Conservation (phyloP, 176 grass and related monocot genomes). For the Phyllostachys edulis region DNA sequence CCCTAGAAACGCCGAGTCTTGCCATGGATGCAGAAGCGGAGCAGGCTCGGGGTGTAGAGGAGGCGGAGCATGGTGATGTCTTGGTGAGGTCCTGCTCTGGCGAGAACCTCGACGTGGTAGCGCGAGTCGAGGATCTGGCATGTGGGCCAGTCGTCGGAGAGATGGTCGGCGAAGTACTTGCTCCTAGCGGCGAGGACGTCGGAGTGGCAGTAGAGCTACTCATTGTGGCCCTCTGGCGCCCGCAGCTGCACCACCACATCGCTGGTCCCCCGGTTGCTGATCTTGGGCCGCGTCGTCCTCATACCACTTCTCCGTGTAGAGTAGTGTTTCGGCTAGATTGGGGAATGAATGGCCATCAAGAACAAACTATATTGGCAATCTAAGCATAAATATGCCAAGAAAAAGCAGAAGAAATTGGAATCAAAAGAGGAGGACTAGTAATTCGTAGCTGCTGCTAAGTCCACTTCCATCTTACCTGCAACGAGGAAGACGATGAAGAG, state of each 20-base stretch:
- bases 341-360: not conserved
- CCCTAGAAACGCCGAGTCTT: slow-evolving; percentile 66
- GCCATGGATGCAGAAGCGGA: slow-evolving; percentile 71
- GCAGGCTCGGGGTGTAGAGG: slow-evolving; percentile 68
- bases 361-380: not conserved
- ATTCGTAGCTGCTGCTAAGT: not conserved
- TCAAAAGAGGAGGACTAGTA: not conserved
- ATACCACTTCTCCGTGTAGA: not conserved
- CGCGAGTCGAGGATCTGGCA: slow-evolving; percentile 93
- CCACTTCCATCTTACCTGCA: not conserved
- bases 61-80: slow-evolving; percentile 69
- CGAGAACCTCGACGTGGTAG: slow-evolving; percentile 77
- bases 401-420: not conserved
- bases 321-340: slow-evolving; percentile 4
- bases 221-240: slow-evolving; percentile 77
- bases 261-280: slow-evolving; percentile 70
- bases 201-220: slow-evolving; percentile 89
- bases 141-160: slow-evolving; percentile 87
- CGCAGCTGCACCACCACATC: slow-evolving; percentile 87
- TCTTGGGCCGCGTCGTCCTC: slow-evolving; percentile 33
- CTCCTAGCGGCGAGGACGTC: slow-evolving; percentile 62
- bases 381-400: not conserved
- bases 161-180: slow-evolving; percentile 78
- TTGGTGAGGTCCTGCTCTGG: slow-evolving; percentile 60
- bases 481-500: not conserved